Evolutionary conservation across 352 stramenopile species (phyloP).

Genomic region (Phytophthora capsici): DNA sequence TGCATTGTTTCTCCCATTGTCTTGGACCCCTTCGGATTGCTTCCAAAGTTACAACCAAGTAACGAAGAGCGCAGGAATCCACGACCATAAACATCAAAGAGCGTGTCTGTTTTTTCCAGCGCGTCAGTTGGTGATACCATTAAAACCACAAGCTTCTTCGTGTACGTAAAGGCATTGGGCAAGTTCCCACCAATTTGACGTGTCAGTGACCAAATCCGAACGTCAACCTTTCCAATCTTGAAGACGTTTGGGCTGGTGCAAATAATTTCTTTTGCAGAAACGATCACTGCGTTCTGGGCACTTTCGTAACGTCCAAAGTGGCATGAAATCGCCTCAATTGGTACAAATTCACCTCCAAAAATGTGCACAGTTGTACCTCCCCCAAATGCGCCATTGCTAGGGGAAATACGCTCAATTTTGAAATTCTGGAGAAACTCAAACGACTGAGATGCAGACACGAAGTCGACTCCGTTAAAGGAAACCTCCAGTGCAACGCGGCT

Average conservation of each 20-base stretch:
- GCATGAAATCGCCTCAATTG: constrained; percentile 52
- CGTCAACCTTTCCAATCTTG: constrained; percentile 27
- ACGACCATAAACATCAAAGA: constrained; percentile 67
- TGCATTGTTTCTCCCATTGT: neutral
- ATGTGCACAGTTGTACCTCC: constrained; percentile 76
- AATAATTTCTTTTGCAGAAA: constrained; percentile 49
- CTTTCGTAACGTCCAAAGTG: constrained; percentile 44
- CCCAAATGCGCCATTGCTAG: constrained; percentile 51
- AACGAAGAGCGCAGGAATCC: constrained; percentile 58
- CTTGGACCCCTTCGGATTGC: neutral
- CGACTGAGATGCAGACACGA: constrained; percentile 26
- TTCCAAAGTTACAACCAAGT: constrained; percentile 55
- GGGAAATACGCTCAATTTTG: constrained; percentile 41
- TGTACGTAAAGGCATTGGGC: constrained; percentile 49
- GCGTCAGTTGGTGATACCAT: constrained; percentile 46
- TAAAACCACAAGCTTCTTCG: constrained; percentile 43
- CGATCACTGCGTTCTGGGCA: constrained; percentile 29
- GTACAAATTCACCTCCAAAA: constrained; percentile 53
- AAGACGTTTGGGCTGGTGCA: constrained; percentile 46
- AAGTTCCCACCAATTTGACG: constrained; percentile 36
- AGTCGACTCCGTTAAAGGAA: constrained; percentile 77
- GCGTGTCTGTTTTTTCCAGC: constrained; percentile 48
- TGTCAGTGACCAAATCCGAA: constrained; percentile 35
- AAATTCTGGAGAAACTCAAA: constrained; percentile 54
- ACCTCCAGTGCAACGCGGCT: constrained; percentile 43